phyloP scores from a whole-genome alignment of 345 rosid genomes.

The Eucalyptus caleyi region DNA sequence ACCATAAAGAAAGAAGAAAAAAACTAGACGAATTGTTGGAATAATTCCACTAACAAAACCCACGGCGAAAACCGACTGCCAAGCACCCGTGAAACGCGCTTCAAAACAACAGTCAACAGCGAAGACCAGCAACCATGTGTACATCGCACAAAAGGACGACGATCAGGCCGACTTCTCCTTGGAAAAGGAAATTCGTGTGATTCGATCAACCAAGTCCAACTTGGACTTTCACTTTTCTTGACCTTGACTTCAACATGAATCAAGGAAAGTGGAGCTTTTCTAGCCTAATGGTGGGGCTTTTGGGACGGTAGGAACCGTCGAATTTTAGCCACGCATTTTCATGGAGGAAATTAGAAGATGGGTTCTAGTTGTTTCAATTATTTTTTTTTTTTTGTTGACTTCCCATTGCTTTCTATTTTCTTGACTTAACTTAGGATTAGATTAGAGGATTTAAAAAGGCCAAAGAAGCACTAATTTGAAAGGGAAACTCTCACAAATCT shows the following conservation, averaged over 20 bases:
- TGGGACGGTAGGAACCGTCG: too few species aligned
- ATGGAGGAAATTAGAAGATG: too few species aligned
- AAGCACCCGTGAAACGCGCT: background rate
- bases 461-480: too few species aligned
- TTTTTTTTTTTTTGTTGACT: too few species aligned
- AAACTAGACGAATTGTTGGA: background rate
- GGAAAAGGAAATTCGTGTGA: background rate
- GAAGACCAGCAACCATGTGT: background rate
- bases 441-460: too few species aligned
- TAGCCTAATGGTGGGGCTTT: too few species aligned
- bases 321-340: too few species aligned
- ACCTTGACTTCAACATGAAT: background rate
- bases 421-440: too few species aligned
- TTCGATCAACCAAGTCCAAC: background rate
- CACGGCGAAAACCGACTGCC: background rate
- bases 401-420: too few species aligned
- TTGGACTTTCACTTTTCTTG: background rate
- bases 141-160: background rate
- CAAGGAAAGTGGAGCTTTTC: background rate
- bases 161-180: background rate
- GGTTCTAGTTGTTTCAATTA: too few species aligned
- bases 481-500: too few species aligned
- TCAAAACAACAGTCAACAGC: background rate
- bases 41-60: background rate
- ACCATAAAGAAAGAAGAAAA: too few species aligned